A percentile compares a stretch with the other conserved stretches of the same genome.
These are phyloP conservation scores for Melastoma malabathricum DNA, from an alignment of 345 rosid species.

Conservation along the genomic window DNA sequence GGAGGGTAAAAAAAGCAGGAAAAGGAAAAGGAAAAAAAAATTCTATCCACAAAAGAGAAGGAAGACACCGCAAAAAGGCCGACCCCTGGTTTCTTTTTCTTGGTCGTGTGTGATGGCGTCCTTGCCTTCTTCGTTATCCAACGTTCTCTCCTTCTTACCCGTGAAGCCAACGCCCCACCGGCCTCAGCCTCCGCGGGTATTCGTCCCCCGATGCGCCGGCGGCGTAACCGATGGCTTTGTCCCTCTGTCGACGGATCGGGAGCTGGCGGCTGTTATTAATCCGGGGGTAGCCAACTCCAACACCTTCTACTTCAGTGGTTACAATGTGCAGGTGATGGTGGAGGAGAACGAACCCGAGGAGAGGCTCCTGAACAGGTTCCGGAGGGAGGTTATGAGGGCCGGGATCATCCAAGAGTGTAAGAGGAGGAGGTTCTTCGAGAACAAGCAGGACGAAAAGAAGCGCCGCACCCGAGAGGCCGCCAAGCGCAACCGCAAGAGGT, in stretches of 20 bases:
- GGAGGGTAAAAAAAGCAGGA: too few species aligned
- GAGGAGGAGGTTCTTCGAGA: slow-evolving; percentile 20
- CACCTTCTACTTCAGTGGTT: slow-evolving; percentile 13
- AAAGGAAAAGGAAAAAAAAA: too few species aligned
- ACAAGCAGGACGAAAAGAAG: slow-evolving; percentile 18
- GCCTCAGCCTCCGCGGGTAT: slow-evolving; percentile 11
- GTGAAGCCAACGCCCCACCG: slow-evolving; percentile 23
- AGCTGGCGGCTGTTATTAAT: slow-evolving; percentile 8
- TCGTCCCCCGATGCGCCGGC: slow-evolving; percentile 16
- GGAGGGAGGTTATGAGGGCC: slow-evolving; percentile 25
- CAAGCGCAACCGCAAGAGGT: slow-evolving; percentile 16
- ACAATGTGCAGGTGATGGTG: slow-evolving; percentile 19
- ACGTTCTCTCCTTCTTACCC: slow-evolving; percentile 54
- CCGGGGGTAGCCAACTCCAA: slow-evolving; percentile 22
- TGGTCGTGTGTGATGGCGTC: too few species aligned
- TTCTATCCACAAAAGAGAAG: too few species aligned
- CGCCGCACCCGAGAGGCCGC: slow-evolving; percentile 18
- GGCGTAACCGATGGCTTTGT: slow-evolving; percentile 9
- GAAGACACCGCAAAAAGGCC: too few species aligned
- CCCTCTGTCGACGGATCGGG: slow-evolving; percentile 15
- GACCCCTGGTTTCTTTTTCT: too few species aligned
- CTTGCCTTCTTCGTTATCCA: slow-evolving; percentile 29
- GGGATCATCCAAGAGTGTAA: slow-evolving; percentile 18
- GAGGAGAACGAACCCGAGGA: slow-evolving; percentile 25
- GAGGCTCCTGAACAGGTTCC: slow-evolving; percentile 13